Conservation (phyloP, 23 red algal species). For the Pyropia yezoensis region DNA sequence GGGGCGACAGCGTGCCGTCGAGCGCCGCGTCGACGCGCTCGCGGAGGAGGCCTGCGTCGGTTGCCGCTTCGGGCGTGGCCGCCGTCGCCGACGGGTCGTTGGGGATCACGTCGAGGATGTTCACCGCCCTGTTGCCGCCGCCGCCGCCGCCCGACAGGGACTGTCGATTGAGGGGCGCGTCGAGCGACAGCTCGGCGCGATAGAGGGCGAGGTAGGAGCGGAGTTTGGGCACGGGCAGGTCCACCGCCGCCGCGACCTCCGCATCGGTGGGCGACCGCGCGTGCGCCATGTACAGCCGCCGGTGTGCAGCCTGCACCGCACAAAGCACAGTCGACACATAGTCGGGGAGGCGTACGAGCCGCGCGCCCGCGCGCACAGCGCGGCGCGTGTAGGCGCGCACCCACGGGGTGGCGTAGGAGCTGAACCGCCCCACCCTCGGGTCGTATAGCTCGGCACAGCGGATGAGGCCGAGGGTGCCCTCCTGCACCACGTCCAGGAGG, state of each 20-base stretch:
- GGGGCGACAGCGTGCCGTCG: slow-evolving; percentile 10
- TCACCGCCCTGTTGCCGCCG: slow-evolving; percentile 7
- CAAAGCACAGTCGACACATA: neutral
- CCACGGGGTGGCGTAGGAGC: slow-evolving; percentile 62
- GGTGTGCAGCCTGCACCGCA: neutral
- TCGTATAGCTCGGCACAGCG: slow-evolving; percentile 74
- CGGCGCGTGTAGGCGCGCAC: slow-evolving; percentile 24
- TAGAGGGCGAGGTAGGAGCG: neutral
- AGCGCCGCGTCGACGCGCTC: slow-evolving; percentile 18
- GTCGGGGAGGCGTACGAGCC: slow-evolving; percentile 29
- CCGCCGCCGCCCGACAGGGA: neutral
- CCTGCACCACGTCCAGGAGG: slow-evolving; percentile 74
- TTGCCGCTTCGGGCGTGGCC: slow-evolving; percentile 5
- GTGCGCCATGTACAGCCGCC: slow-evolving; percentile 5
- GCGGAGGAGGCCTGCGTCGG: slow-evolving; percentile 4
- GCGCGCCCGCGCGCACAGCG: slow-evolving; percentile 6
- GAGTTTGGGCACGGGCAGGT: neutral
- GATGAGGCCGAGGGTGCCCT: slow-evolving; percentile 71
- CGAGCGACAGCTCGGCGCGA: neutral
- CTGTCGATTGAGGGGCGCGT: neutral
- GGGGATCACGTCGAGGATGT: slow-evolving; percentile 12
- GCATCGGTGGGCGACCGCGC: neutral
- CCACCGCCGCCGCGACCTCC: slow-evolving; percentile 1
- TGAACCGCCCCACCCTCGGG: slow-evolving; percentile 24
- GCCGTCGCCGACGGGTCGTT: neutral